Conservation (phyloP, 108 stramenopile species). For the Skeletonema tropicum region DNA sequence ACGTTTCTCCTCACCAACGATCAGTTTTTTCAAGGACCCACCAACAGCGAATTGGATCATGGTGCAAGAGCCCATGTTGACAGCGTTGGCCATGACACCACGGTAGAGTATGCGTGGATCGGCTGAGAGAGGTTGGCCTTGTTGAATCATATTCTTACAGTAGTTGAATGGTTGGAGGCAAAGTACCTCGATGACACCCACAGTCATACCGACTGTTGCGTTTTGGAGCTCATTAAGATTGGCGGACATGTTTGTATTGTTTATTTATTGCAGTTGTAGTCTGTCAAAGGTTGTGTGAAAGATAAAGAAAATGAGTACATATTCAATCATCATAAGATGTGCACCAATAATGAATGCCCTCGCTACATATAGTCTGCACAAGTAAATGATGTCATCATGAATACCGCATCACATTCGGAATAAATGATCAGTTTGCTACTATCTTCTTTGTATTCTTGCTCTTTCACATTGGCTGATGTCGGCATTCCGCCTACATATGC, state of each 20-base stretch:
- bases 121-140: slow-evolving; percentile 80
- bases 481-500: too few species aligned
- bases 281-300: neutral
- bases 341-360: neutral
- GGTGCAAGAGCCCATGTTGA: slow-evolving; percentile 94
- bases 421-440: too few species aligned
- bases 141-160: slow-evolving; percentile 92
- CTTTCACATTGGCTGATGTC: too few species aligned
- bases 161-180: slow-evolving; percentile 94
- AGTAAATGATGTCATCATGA: neutral
- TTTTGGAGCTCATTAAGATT: slow-evolving; percentile 89
- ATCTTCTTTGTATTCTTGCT: too few species aligned
- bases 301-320: neutral
- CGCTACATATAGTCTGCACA: neutral
- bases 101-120: slow-evolving; percentile 84
- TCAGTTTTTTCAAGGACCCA: slow-evolving; percentile 71
- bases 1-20: slow-evolving; percentile 58
- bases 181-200: slow-evolving; percentile 90
- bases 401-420: neutral
- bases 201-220: slow-evolving; percentile 93
- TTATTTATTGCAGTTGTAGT: neutral
- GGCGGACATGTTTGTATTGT: slow-evolving; percentile 69
- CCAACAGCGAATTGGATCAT: slow-evolving; percentile 95
- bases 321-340: neutral
- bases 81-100: slow-evolving; percentile 85